A percentile compares a stretch with the other conserved stretches of the same genome.
Evolutionary conservation across 768 basidiomycete genomes (phyloP).

Genomic region (Phaffia tasmanica): DNA sequence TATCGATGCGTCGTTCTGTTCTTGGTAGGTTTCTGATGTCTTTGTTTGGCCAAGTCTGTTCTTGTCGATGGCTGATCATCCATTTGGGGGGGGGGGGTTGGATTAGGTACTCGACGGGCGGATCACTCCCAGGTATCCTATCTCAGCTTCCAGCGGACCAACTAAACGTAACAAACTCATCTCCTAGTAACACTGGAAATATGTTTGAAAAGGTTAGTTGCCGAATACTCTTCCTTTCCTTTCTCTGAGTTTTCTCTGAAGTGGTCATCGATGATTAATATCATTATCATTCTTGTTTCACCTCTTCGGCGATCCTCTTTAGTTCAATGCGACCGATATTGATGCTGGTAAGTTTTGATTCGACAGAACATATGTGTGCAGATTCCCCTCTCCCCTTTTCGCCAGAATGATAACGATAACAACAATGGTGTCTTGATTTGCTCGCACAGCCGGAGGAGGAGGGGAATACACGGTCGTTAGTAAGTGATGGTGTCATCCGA

Average conservation of each 20-base stretch:
- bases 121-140: constrained; percentile 59
- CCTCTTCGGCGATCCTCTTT: no score
- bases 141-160: constrained; percentile 49
- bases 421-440: no score
- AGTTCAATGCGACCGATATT: constrained; percentile 45
- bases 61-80: background rate
- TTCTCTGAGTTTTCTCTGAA: background rate
- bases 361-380: no score
- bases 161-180: constrained; percentile 14
- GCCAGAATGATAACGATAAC: no score
- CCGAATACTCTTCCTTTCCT: background rate
- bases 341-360: constrained; percentile 29
- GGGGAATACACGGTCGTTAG: constrained; percentile 28
- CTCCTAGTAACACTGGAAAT: constrained; percentile 36
- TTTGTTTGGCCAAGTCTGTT: constrained; percentile 10
- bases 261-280: no score
- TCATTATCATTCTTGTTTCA: no score
- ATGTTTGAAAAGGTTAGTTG: constrained; percentile 61
- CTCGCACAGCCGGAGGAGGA: constrained; percentile 31
- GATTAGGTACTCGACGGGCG: constrained; percentile 71
- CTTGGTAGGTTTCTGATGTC: constrained; percentile 49
- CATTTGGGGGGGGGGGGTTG: background rate
- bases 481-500: no score
- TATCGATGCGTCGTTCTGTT: constrained; percentile 68
- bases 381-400: no score